A percentile compares a stretch with the other conserved stretches of the same genome.
Evolutionary conservation across 2,329 filamentous ascomycete genomes (phyloP).

Genomic region (Diaporthe capsici): DNA sequence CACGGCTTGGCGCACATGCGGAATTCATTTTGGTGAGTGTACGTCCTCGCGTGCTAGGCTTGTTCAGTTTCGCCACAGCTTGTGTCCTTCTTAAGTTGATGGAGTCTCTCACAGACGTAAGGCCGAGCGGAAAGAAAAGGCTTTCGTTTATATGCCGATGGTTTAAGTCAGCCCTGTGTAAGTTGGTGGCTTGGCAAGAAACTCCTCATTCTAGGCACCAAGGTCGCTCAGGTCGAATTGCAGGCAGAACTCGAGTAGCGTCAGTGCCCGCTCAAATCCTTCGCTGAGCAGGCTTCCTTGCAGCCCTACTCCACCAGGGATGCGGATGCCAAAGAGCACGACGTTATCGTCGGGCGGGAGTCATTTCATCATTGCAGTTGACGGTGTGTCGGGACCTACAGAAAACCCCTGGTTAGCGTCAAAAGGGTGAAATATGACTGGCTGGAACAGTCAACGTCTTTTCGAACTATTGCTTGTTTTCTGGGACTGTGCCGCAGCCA

Average conservation of each 20-base stretch:
- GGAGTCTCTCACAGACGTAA: too few species aligned
- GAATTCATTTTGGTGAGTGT: neutral
- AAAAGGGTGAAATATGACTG: neutral
- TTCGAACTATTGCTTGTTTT: conserved; percentile 5
- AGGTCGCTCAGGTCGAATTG: neutral
- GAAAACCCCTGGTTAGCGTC: neutral
- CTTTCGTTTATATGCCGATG: neutral
- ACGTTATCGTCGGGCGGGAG: neutral
- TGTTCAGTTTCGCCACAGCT: too few species aligned
- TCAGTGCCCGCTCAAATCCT: neutral
- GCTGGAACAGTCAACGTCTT: neutral
- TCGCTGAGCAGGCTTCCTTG: neutral
- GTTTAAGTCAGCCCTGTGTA: conserved; percentile 8
- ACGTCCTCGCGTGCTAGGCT: neutral
- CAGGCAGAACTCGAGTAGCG: neutral
- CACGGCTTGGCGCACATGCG: neutral
- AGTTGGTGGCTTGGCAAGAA: conserved; percentile 1
- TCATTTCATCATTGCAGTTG: neutral
- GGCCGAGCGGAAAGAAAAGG: neutral
- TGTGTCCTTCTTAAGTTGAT: neutral
- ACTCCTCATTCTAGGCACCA: conserved; percentile 14
- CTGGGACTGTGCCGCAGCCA: conserved; percentile 12
- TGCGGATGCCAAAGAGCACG: neutral
- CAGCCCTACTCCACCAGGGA: neutral
- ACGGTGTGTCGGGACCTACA: neutral